Base-by-base conservation (phyloP, 371 early-diverging fungal genomes). In the Apophysomyces sp. region DNA sequence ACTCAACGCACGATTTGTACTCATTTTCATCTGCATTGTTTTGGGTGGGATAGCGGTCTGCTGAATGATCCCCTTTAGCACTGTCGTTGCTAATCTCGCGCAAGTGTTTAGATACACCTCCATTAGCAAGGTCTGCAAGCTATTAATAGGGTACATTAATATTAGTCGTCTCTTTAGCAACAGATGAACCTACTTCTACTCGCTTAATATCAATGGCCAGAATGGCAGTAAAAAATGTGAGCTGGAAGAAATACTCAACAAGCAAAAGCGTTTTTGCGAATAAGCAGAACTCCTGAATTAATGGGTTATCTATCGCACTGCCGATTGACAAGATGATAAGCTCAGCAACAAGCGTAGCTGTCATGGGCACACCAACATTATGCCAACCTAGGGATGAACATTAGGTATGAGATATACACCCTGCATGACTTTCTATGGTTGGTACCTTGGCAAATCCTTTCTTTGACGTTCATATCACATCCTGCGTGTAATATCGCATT, bases 141-240 rank as follows among this genome's bases (percentile, higher is more conserved):
- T 74, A 53, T 15, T 39, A 55, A 29, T 31, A 2, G 6, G 29
- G 29, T 57, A 13, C 4, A 21, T 30, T 24, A 56, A 44, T 18
- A 18, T 44, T 44, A 37, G 37, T 21, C 49, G 18, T 18, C 9
- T 21, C 49, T 16, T 41, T 21, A 57, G 24, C 31, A 56, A 40
- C 15, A 60, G 7, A 37, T 37, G 12, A 34, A 49, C 26, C 56
- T 52, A 89, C 79, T 75, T 90, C 90, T 18, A 92, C 67, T 41
- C 90, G 79, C n/a, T 86, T 81, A 55, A 90, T 88, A 77, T 92
- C 90, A 64, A 92, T 88, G 1, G 90, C 84, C 18, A 92, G 67
- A 27, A 88, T 81, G 3, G 89, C 82, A 55, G 85, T 76, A 52
- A 89, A 87, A 67, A 92, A 90, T 0, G 90, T 87, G 69, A 89